phyloP scores from a whole-genome alignment of 257 asterid species.

The Solanum chmielewskii region DNA sequence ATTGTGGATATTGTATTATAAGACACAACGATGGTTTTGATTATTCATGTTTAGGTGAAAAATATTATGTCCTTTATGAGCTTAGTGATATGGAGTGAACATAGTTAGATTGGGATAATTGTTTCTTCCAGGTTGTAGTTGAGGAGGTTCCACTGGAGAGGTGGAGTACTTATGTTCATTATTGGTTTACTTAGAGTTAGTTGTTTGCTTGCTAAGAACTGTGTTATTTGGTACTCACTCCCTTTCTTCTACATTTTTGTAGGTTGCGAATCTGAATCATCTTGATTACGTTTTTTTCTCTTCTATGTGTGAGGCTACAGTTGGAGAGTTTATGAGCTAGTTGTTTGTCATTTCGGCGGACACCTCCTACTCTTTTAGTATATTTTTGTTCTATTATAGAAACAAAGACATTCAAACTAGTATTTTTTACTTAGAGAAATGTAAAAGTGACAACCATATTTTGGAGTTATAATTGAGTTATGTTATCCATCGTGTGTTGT shows the following conservation, averaged over 20 bases:
- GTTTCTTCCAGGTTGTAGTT: background rate
- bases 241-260: background rate
- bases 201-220: background rate
- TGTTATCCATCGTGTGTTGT: background rate
- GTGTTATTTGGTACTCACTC: background rate
- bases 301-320: background rate
- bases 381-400: background rate
- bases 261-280: background rate
- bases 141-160: background rate
- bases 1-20: too few species aligned
- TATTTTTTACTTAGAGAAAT: background rate
- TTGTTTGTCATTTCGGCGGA: background rate
- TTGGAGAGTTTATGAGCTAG: background rate
- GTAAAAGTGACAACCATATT: background rate
- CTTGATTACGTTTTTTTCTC: background rate
- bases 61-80: background rate
- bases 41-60: background rate
- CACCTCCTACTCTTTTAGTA: background rate
- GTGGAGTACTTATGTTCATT: background rate
- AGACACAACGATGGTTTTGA: too few species aligned
- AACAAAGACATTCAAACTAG: background rate
- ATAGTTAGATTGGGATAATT: background rate
- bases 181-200: background rate
- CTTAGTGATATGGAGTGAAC: background rate
- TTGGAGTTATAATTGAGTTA: background rate